Conservation (phyloP, 2,329 filamentous ascomycete genomes). For the Metarhizium brunneum region DNA sequence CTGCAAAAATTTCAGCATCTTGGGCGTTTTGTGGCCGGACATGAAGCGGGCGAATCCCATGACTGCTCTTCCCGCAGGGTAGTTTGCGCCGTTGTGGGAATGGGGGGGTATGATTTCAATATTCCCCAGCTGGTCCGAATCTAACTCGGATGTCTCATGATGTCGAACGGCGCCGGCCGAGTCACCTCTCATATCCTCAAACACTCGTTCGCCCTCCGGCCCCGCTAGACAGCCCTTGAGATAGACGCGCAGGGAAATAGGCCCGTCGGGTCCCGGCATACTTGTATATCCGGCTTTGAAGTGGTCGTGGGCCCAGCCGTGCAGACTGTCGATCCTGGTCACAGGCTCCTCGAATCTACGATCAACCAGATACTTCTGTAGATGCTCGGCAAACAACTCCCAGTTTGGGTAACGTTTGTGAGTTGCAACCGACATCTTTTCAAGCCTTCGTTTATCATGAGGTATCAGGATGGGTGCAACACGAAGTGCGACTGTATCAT, state of each 20-base stretch:
- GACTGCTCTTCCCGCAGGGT: too few species aligned
- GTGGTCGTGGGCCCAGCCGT: constrained; percentile 9
- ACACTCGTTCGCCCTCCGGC: background rate
- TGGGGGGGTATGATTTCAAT: too few species aligned
- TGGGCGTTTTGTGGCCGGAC: too few species aligned
- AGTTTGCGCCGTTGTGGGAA: too few species aligned
- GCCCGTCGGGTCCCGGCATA: background rate
- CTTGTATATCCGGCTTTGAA: background rate
- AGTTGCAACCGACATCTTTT: constrained; percentile 15
- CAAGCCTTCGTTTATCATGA: constrained; percentile 22
- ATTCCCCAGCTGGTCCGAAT: too few species aligned
- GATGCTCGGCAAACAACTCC: background rate
- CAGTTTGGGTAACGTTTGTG: background rate
- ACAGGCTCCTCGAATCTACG: background rate
- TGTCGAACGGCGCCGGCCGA: background rate
- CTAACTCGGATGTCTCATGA: too few species aligned
- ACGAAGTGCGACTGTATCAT: constrained; percentile 21
- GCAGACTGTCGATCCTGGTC: constrained; percentile 7
- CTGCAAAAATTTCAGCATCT: too few species aligned
- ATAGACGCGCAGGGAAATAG: background rate
- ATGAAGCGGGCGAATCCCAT: too few species aligned
- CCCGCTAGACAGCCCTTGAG: background rate
- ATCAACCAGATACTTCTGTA: background rate
- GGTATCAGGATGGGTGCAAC: constrained; percentile 29
- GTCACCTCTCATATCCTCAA: background rate